A percentile compares a stretch with the other conserved stretches of the same genome.
These are phyloP conservation scores for Citrus inodora DNA, from an alignment of 345 rosid species.

Conservation along the genomic window DNA sequence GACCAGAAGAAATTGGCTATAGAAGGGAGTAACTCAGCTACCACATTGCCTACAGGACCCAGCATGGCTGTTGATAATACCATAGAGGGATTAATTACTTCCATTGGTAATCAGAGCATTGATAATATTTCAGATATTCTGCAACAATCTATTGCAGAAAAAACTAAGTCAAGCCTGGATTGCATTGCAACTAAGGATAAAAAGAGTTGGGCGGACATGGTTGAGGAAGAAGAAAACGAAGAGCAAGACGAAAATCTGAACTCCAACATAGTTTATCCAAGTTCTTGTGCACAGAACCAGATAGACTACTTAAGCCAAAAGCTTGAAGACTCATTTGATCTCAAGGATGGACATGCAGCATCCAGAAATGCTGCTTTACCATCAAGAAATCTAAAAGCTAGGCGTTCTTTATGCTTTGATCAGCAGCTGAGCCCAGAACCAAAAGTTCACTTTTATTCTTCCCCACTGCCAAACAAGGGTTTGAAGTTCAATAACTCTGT, in stretches of 20 bases:
- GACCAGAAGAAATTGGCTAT: background rate
- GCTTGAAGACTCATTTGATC: constrained; percentile 22
- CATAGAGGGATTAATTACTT: background rate
- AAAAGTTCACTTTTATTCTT: background rate
- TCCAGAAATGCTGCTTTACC: constrained; percentile 7
- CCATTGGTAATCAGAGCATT: background rate
- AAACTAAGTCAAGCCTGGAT: constrained; percentile 3
- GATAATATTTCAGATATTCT: background rate
- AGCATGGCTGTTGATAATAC: background rate
- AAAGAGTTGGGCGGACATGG: constrained; percentile 87
- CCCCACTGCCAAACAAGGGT: background rate
- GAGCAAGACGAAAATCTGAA: constrained; percentile 42
- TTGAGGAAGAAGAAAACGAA: constrained; percentile 60
- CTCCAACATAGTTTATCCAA: constrained; percentile 28
- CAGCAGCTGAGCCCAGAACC: background rate
- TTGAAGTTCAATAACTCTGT: background rate
- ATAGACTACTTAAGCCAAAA: constrained; percentile 18
- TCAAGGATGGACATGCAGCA: constrained; percentile 16
- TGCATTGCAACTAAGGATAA: constrained; percentile 13
- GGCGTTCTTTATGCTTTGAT: constrained; percentile 33
- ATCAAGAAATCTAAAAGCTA: constrained; percentile 16
- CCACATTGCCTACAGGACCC: background rate
- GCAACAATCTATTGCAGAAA: background rate
- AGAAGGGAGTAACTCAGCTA: background rate
- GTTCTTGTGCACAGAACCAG: constrained; percentile 18